Evolutionary conservation across 768 basidiomycete species (phyloP), one percentile per base, ranked within the genome.

Genomic region (Lentinula sp.): DNA sequence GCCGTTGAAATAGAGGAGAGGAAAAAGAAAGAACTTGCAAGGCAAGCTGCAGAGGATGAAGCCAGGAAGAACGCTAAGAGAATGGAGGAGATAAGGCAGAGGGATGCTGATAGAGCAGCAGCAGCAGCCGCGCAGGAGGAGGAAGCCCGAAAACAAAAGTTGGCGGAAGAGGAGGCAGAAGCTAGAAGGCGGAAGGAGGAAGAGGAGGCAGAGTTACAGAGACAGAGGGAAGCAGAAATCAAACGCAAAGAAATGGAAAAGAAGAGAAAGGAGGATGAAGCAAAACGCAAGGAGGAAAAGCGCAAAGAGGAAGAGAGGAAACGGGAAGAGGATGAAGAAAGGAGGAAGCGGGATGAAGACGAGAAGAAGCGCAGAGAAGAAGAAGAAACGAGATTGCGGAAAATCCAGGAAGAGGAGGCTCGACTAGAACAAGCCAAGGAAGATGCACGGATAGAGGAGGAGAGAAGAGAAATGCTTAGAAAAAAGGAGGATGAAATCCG

Each of bases 261-360:
- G 32, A 28, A 34, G n/a, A 35, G 18, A 34, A n/a, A 23, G n/a
- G 3, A 59, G 31, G 49, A 37, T 21, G 49, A 58, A 35, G 57
- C 58, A 37, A 45, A 21, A 40, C 21, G n/a, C 18, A 50, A 34
- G 15, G 6, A 18, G 28, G 34, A 49, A 39, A 39, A 39, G 5
- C 37, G 7, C 18, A 21, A 57, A 18, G 45, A 34, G 68, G 76
- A 76, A 65, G 70, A 73, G 59, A 76, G 73, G 55, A 70, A 71
- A 45, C 62, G 65, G 40, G 51, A 63, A 65, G 64, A 61, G 13
- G 52, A 61, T 39, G 46, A 31, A 39, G 37, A 39, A 13, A 39
- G 37, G 18, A 15, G 21, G 48, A 50, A 23, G 28, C 21, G 51
- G 57, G 52, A 43, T 10, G 15, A 40, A 15, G 53, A 46, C 3